Base-by-base conservation (phyloP, 2,329 filamentous ascomycete species). In the Sclerotinia borealis region DNA sequence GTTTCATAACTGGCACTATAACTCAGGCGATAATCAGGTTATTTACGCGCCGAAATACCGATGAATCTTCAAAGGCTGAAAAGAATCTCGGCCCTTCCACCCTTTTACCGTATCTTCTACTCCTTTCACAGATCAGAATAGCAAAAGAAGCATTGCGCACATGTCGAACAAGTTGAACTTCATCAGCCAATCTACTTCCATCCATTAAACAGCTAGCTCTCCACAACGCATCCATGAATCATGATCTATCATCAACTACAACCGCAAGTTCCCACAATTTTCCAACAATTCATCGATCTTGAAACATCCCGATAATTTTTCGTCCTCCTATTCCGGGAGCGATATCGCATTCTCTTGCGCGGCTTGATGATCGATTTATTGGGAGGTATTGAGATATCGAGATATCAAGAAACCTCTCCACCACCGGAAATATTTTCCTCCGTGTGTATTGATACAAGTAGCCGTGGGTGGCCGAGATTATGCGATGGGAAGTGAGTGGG, bases 71-170 rank as follows among this genome's bases (percentile, higher is more conserved):
- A 29, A 55, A 54, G 48, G n/a, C 59, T 37, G 29, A 37, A 45
- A 25, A 37, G n/a, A 54, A 17, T 61, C 48, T 61, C 48, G 48
- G 37, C 49, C 59, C 59, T 55, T 43, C 37, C 59, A 52, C 5
- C 13, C 25, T 41, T 27, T 10, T 48, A n/a, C 55, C 55, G 7
- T 37, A 27, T 37, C 56, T 49, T 49, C 56, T 37, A 49, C 31
- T 43, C n/a, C 41, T 49, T 17, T 10, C 39, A 34, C 54, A 25
- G 34, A 56, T n/a, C n/a, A n/a, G n/a, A n/a, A n/a, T n/a, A n/a
- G n/a, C n/a, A n/a, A n/a, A 11, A 45, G n/a, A 56, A 25, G 39
- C 19, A 11, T 19, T 34, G 39, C 9, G 34, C 52, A 56, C 37
- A 45, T 25, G 27, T 11, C 13, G 25, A 25, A 56, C 37, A 45